Base-by-base conservation (phyloP, 2,329 filamentous ascomycete genomes). In the Rachicladosporium sp. region DNA sequence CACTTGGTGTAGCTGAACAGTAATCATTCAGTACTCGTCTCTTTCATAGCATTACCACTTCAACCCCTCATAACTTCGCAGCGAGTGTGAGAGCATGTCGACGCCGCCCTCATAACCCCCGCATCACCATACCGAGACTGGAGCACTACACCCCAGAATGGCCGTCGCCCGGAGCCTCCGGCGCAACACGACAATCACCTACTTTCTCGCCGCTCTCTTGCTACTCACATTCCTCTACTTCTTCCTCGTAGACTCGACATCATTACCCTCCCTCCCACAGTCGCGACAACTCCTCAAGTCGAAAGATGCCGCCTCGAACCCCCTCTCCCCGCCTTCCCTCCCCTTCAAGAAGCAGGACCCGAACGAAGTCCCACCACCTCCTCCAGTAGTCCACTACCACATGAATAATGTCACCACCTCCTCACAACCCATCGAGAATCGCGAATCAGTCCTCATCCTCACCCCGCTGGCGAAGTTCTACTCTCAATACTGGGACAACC, bases 401-500 rank as follows among this genome's bases (percentile, higher is more conserved):
- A 80, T 98, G 64, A 96, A 96, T 70, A 88, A 89, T 64, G 76
- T 96, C 51, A 95, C 88, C 32, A 84, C 84, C 42, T 82, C 88
- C 12, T 60, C 71, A 37, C 73, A 82, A 48, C 85, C 91, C 1
- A 68, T 86, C 36, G 74, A 71, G 46, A 91, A 93, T 58, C 69
- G 76, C 49, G 91, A 98, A 67, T 82, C 80, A 37, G 73, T 98
- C 43, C 78, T 98, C 40, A 83, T 98, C 56, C 74, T 98, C 44
- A 95, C 91, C 1, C 91, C 91, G 7, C 79, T 98, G 65, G 82
- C 86, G 27, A 78, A 84, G 46, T 98, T 96, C 70, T 96, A 95
- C 63, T 80, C 83, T 52, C 79, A 74, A 50, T 98, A 96, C 68
- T 98, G 91, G 89, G 81, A 93, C 60, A 98, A 96, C 54, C 70